A percentile compares a stretch with the other conserved stretches of the same genome.
phyloP scores from a whole-genome alignment of 257 asterid genomes.

The Solanum pinnatisectum region DNA sequence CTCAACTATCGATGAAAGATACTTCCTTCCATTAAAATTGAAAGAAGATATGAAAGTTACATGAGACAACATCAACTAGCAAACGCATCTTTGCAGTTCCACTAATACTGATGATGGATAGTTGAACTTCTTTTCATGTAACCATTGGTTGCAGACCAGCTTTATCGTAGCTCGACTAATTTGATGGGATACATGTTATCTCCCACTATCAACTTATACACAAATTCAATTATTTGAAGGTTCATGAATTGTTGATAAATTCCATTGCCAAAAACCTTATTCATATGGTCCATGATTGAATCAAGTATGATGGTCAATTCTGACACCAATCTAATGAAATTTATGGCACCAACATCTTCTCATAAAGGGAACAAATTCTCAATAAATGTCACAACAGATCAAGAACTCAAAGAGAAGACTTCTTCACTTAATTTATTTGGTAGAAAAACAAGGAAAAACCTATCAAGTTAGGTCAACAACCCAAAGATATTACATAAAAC shows the following conservation, averaged over 20 bases:
- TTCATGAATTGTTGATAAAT: background rate
- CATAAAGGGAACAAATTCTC: background rate
- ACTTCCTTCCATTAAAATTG: background rate
- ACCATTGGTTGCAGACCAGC: background rate
- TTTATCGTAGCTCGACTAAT: background rate
- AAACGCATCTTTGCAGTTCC: background rate
- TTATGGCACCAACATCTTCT: background rate
- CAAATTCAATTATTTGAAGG: background rate
- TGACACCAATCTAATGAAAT: background rate
- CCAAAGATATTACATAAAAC: background rate
- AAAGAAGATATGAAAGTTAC: background rate
- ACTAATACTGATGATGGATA: background rate
- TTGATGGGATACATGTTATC: background rate
- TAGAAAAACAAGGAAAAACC: conserved; percentile 4
- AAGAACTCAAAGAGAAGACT: conserved; percentile 1
- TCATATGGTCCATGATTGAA: background rate
- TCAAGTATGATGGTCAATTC: background rate
- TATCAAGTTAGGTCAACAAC: conserved; percentile 18
- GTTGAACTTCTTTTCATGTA: background rate
- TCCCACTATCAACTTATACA: background rate
- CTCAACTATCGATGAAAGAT: background rate
- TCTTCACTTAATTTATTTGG: conserved; percentile 9
- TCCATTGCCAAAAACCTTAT: background rate
- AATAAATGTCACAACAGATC: background rate
- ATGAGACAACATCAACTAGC: background rate